A percentile compares a stretch with the other conserved stretches of the same genome.
Evolutionary conservation across 2,329 filamentous ascomycete genomes (phyloP).

Genomic region (Botryotinia calthae): DNA sequence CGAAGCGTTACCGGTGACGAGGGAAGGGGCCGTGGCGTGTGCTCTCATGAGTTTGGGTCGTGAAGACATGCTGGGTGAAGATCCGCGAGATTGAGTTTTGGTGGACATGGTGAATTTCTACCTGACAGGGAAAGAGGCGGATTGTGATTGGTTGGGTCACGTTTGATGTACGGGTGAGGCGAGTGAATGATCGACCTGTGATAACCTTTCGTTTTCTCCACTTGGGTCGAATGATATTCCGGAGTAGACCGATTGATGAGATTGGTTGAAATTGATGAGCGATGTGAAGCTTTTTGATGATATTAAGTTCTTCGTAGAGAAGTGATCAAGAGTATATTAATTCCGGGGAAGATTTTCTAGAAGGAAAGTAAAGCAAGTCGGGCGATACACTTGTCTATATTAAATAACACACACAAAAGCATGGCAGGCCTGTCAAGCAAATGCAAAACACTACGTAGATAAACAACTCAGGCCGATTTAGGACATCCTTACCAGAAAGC

Average conservation of each 20-base stretch:
- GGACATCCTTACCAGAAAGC: constrained; percentile 6
- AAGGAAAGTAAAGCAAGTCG: neutral
- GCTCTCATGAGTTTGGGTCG: constrained; percentile 55
- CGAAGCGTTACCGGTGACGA: constrained; percentile 55
- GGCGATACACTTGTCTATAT: constrained; percentile 10
- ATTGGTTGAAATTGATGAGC: constrained; percentile 3
- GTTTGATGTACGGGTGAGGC: neutral
- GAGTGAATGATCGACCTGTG: constrained; percentile 8
- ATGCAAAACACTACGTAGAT: neutral
- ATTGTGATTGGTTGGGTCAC: constrained; percentile 1
- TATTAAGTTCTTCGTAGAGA: neutral
- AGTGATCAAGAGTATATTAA: neutral
- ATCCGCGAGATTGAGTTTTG: constrained; percentile 40
- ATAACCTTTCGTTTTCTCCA: constrained; percentile 9
- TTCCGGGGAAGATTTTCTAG: neutral
- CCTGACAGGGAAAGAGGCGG: neutral
- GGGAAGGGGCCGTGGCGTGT: constrained; percentile 55
- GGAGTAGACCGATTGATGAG: constrained; percentile 6
- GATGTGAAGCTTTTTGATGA: constrained; percentile 1
- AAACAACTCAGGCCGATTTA: constrained; percentile 15
- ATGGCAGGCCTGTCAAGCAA: constrained; percentile 12
- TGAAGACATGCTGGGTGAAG: constrained; percentile 43
- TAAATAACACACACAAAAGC: constrained; percentile 9
- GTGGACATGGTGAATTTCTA: constrained; percentile 37
- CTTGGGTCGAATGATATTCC: constrained; percentile 12